Evolutionary conservation across 1,284 basidiomycete genomes (phyloP).

Genomic region (Apiotrichum gracile): DNA sequence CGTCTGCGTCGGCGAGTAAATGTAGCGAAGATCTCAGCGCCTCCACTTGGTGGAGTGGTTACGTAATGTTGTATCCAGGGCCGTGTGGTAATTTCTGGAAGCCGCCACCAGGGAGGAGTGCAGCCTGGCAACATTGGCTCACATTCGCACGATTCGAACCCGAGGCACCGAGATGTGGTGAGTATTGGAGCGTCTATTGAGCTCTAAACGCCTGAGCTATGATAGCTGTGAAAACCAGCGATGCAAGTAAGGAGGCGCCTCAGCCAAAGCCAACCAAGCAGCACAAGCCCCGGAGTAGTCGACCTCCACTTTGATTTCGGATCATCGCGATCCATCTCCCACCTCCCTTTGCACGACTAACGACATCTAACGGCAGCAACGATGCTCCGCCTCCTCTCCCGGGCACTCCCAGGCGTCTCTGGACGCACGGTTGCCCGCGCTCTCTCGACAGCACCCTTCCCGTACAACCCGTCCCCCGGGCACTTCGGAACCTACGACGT

Average conservation of each 20-base stretch:
- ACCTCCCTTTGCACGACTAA: too few species aligned
- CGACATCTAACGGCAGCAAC: not conserved
- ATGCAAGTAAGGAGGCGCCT: too few species aligned
- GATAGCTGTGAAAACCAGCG: too few species aligned
- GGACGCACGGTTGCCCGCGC: not conserved
- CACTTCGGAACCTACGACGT: slow-evolving; percentile 32
- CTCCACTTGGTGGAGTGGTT: not conserved
- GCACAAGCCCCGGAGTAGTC: too few species aligned
- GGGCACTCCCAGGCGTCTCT: not conserved
- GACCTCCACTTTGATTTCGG: too few species aligned
- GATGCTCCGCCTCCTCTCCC: not conserved
- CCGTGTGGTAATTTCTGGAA: not conserved
- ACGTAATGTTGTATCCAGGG: not conserved
- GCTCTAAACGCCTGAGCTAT: too few species aligned
- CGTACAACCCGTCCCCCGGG: slow-evolving; percentile 17
- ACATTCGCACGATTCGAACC: not conserved
- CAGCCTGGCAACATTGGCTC: too few species aligned
- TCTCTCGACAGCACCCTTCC: not conserved
- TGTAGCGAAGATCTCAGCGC: not conserved
- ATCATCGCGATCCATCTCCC: too few species aligned
- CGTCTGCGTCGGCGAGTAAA: not conserved
- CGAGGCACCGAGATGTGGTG: not conserved
- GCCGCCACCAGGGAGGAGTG: not conserved
- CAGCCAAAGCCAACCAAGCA: too few species aligned
- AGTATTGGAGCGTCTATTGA: too few species aligned